Evolutionary conservation across 139 green algal genomes (phyloP), one percentile per base, ranked within the genome.

Genomic region (Tetradesmus obliquus): DNA sequence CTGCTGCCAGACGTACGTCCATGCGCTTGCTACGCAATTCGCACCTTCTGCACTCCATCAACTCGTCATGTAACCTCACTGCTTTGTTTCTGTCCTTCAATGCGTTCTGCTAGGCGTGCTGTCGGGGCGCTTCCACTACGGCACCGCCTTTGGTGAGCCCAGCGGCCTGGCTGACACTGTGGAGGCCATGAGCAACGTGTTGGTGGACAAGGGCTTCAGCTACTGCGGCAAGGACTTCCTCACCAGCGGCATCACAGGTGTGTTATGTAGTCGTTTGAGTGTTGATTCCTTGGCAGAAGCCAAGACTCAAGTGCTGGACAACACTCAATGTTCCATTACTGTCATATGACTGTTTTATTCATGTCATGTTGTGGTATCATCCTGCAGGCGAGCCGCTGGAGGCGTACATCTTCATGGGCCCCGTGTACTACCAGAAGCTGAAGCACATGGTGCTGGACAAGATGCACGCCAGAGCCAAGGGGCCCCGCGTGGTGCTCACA

Each of bases 371-470:
- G 24, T 55, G 54, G 17, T 8, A 45, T 54, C 55, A 13, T 66
- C 7, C 32, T 86, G 53, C 95, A 97, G 97, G 97, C 6, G 98
- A 99, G 95, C 96, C 97, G 0, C 94, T 99, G 66, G 94, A 98
- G 93, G 97, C 97, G 9, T 99, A 98, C 96, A 99, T 99, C 93
- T 99, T 99, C 96, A 99, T 99, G 97, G 98, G 98, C 4, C 97
- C 97, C 12, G 97, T 99, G 9, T 99, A 99, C 94, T 99, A 99
- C 94, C 98, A 99, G 94, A 99, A 99, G 96, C 97, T 99, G 12
- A 99, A 99, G 97, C 98, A 99, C 94, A 99, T 99, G 98, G 98
- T 99, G 90, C 92, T 99, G 85, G 98, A 99, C 94, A 99, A 99
- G 95, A 99, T 99, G 97, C 98, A 99, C 92, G 98, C 98, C 8